Evolutionary conservation across 768 basidiomycete species (phyloP), one percentile per base, ranked within the genome.

Genomic region (Suillus subaureus): DNA sequence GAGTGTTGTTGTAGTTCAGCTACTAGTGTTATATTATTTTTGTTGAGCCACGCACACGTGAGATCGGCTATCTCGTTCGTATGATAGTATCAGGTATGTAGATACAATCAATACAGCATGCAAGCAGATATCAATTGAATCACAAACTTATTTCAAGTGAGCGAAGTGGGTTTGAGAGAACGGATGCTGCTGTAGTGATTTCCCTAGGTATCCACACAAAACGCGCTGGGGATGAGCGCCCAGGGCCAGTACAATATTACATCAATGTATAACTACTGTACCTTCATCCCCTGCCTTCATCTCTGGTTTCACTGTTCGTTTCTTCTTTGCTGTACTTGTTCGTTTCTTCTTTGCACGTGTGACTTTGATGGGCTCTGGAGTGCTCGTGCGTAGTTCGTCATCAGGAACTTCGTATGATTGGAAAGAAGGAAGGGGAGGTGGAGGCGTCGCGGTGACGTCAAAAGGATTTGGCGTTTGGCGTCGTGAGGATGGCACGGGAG

Each of bases 321-420:
- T 92, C 82, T 90, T 91, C 79, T 88, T 92, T 47, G 82, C 80
- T 31, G 83, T 80, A 37, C 71, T 67, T 16, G 75, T 64, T 4
- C 71, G 76, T 75, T 83, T 84, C 79, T 92, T 93, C 81, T 91
- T 94, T 13, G 85, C 78, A 49, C 90, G 83, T 3, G 84, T 85
- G 55, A 94, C 92, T 72, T 88, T 91, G 74, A 94, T 92, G 1
- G 91, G 86, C 51, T 92, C 89, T 18, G 85, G 85, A 0, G 83
- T 84, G 23, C 85, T 85, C 1, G 87, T 82, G 45, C 82, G 82
- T 28, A 86, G 78, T 31, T 81, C 76, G 21, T 82, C 78, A 3
- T 79, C 82, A 2, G 80, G 73, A 4, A 82, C 80, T 56, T 88
- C 87, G 68, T 90, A 90, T 31, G 81, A 80, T 6, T 81, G 83